Evolutionary conservation across 2,329 filamentous ascomycete genomes (phyloP).

Genomic region (Epichloe glyceriae): DNA sequence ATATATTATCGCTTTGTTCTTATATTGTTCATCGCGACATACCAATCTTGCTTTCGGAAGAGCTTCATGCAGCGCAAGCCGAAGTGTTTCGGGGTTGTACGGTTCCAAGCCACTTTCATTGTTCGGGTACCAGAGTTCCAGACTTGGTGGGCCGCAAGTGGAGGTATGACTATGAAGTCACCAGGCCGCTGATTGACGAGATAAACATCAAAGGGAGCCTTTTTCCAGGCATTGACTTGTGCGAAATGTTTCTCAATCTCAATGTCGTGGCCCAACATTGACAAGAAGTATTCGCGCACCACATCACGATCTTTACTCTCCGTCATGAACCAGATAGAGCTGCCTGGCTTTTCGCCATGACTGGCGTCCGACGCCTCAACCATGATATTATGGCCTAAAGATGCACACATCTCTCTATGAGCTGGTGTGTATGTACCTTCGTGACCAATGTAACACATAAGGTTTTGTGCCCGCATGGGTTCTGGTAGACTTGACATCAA

Average conservation of each 20-base stretch:
- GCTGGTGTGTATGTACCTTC: conserved; percentile 94
- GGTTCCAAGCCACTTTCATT: conserved; percentile 97
- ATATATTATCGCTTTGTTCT: conserved; percentile 92
- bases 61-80: conserved; percentile 74
- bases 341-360: conserved; percentile 68
- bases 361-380: conserved; percentile 70
- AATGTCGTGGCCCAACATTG: conserved; percentile 86
- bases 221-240: conserved; percentile 89
- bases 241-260: conserved; percentile 96
- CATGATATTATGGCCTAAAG: conserved; percentile 95
- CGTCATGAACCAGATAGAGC: conserved; percentile 98
- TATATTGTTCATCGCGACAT: conserved; percentile 96
- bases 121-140: conserved; percentile 96
- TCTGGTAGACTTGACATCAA: conserved; percentile 84
- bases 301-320: conserved; percentile 83
- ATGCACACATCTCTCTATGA: conserved; percentile 96
- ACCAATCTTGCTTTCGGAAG: conserved; percentile 81
- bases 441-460: conserved; percentile 97
- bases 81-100: conserved; percentile 87
- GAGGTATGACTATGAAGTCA: conserved; percentile 88
- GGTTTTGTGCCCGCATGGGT: conserved; percentile 83
- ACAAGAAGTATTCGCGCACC: conserved; percentile 88
- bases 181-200: conserved; percentile 82
- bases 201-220: conserved; percentile 84
- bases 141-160: conserved; percentile 88